Base-by-base conservation (phyloP, 108 stramenopile species). In the Parmales sp. region DNA sequence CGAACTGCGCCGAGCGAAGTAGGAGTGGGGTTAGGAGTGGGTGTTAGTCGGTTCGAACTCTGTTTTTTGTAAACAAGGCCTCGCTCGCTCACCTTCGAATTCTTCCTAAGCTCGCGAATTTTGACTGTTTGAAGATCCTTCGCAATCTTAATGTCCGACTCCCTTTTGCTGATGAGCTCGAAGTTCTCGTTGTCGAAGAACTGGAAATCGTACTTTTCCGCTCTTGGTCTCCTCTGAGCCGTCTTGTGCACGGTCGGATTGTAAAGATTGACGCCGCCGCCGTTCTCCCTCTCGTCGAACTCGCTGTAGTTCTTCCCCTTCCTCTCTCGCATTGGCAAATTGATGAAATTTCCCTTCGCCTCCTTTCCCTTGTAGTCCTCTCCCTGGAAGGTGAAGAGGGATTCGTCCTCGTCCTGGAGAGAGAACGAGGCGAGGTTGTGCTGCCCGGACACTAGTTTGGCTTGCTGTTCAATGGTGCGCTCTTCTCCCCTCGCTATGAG, bases 311-410 rank as follows among this genome's bases (percentile, higher is more conserved):
- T 26, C 29, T 94, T 69, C 50, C 92, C 86, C 79, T 95, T 96
- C n/a, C 98, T 83, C 69, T 97, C 91, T 34, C 98, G 93, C 50
- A 92, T 92, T 0, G 93, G 92, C 37, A 99, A 85, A 69, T 93
- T 88, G 75, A 99, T 95, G 45, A 86, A 82, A 39, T 76, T 77
- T 6, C 83, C 86, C 6, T 69, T 69, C 19, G 75, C 80, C 68
- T 84, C 84, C 51, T 77, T 82, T 26, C 81, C 84, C 31, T 93
- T 80, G 68, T 93, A 93, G 71, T 94, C 93, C 60, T 90, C 90
- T 9, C 94, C 94, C 41, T 82, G 91, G 67, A 94, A 95, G 9
- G 85, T 76, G 78, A 93, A 94, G 1, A 93, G 88, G 41, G 88
- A 90, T 19, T 88, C 93, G 64, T 90, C 85, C 34, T 89, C 90